Percentiles rank a stretch among this genome's conserved stretches.
Evolutionary conservation across 768 basidiomycete genomes (phyloP).

Genomic region (Mycena polygramma): DNA sequence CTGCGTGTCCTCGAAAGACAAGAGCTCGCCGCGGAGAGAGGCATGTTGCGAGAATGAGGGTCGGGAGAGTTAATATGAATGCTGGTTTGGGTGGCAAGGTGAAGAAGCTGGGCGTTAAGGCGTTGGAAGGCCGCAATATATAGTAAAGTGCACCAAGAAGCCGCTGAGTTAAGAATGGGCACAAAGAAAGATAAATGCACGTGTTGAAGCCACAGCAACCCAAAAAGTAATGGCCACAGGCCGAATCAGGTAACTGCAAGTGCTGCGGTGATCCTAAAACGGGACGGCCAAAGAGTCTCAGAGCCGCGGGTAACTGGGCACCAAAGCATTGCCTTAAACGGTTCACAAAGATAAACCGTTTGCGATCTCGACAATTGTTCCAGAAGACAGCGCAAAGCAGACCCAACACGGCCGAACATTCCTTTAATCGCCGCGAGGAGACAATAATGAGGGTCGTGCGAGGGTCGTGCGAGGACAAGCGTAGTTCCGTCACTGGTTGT

Average conservation of each 20-base stretch:
- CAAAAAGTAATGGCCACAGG: slow-evolving; percentile 12
- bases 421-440: slow-evolving; percentile 45
- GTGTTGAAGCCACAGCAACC: slow-evolving; percentile 6
- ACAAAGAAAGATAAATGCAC: slow-evolving; percentile 24
- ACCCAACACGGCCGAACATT: background rate
- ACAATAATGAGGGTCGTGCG: slow-evolving; percentile 58
- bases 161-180: slow-evolving; percentile 20
- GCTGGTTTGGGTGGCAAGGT: background rate
- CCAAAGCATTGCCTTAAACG: slow-evolving; percentile 17
- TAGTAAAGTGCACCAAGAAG: slow-evolving; percentile 1
- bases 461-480: no score
- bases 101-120: background rate
- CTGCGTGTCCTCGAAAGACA: slow-evolving; percentile 4
- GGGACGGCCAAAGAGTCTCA: slow-evolving; percentile 5
- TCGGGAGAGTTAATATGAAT: background rate
- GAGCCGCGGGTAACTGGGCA: slow-evolving; percentile 22
- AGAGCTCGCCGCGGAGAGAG: background rate
- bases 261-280: background rate
- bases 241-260: no score
- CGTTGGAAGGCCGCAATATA: background rate
- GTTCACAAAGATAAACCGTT: background rate
- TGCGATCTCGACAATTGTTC: background rate
- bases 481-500: background rate
- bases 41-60: slow-evolving; percentile 10
- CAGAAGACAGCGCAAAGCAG: slow-evolving; percentile 1